These are phyloP conservation scores for Penicillium pancosmium DNA, from an alignment of 495 filamentous ascomycete genomes.

Conservation along the genomic window DNA sequence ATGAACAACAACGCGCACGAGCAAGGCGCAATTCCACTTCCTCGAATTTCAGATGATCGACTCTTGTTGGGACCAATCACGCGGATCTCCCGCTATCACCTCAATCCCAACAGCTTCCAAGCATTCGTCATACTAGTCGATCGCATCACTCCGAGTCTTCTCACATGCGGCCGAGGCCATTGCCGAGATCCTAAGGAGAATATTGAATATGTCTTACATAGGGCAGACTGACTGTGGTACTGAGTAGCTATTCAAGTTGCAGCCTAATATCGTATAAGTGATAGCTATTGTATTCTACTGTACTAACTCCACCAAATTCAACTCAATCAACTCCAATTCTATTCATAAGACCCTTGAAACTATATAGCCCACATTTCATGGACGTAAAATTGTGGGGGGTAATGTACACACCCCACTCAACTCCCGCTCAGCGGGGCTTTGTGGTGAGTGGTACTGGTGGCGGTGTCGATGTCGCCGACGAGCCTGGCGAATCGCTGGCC, in stretches of 20 bases:
- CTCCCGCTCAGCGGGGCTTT: conserved; percentile 41
- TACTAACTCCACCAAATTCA: background rate
- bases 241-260: too few species aligned
- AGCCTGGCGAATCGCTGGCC: conserved; percentile 19
- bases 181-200: background rate
- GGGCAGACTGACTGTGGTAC: too few species aligned
- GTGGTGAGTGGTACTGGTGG: conserved; percentile 46
- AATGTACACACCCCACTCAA: background rate
- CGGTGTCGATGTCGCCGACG: conserved; percentile 32
- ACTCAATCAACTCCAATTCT: conserved; percentile 1
- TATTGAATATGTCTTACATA: too few species aligned
- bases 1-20: background rate
- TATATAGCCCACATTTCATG: conserved; percentile 14
- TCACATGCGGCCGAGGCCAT: conserved; percentile 35
- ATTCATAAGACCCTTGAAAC: background rate
- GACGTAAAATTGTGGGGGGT: background rate
- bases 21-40: background rate
- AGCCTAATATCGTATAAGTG: too few species aligned
- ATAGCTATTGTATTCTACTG: too few species aligned
- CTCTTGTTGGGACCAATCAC: conserved; percentile 18
- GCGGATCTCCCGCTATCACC: background rate
- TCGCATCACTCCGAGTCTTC: background rate
- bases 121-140: background rate
- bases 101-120: conserved; percentile 23
- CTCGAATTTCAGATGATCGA: conserved; percentile 1